phyloP scores from a whole-genome alignment of 306 rosid genomes.

The Trifolium fragiferum region DNA sequence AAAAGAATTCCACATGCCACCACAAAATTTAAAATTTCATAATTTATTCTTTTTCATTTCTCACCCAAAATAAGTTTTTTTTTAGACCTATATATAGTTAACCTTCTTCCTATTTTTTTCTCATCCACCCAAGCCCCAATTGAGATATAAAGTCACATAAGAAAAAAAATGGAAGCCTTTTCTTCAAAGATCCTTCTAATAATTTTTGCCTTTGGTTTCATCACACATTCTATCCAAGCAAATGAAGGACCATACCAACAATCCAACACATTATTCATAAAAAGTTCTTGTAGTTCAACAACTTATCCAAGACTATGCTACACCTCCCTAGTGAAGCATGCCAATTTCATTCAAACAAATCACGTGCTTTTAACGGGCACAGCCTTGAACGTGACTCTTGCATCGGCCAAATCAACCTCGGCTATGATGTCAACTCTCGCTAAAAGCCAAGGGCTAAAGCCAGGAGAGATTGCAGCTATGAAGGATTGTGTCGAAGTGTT shows the following conservation, averaged over 20 bases:
- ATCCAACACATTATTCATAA: slow-evolving; percentile 59
- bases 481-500: slow-evolving; percentile 76
- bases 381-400: slow-evolving; percentile 68
- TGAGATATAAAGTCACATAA: neutral
- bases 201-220: slow-evolving; percentile 7
- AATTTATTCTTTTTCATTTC: too few species aligned
- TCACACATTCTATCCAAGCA: slow-evolving; percentile 26
- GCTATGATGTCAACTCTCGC: slow-evolving; percentile 45
- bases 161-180: slow-evolving; percentile 39
- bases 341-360: slow-evolving; percentile 57
- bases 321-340: slow-evolving; percentile 62
- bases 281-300: slow-evolving; percentile 66
- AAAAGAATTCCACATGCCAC: neutral
- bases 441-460: slow-evolving; percentile 44
- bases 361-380: slow-evolving; percentile 53
- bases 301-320: slow-evolving; percentile 71
- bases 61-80: too few species aligned
- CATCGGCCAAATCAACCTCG: slow-evolving; percentile 56
- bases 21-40: neutral
- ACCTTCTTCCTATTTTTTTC: slow-evolving; percentile 25
- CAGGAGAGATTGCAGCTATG: slow-evolving; percentile 60
- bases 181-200: slow-evolving; percentile 43
- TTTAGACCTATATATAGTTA: slow-evolving; percentile 20
- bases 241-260: slow-evolving; percentile 5
- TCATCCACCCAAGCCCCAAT: slow-evolving; percentile 19